Evolutionary conservation across 345 rosid species (phyloP), one percentile per base, ranked within the genome.

Genomic region (Theobroma cacao): DNA sequence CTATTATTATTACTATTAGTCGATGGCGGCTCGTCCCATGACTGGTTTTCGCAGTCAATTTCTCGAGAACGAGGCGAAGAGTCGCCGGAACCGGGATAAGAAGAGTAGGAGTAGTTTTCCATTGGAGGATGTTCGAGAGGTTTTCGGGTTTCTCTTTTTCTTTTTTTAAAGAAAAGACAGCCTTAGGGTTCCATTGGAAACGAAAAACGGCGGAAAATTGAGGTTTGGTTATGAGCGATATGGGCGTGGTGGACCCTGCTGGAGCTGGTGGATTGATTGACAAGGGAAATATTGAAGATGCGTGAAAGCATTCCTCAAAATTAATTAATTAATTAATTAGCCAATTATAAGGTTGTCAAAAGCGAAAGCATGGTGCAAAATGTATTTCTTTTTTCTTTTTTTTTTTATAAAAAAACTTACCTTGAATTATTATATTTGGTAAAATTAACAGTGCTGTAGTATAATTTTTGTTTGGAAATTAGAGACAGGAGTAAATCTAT

Each of bases 1-100:
- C n/a, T n/a, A 36, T 47, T 60, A 80, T 80, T 81, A 77, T n/a
- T 69, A 36, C 81, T 24, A 48, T 41, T 62, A 30, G 22, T 33
- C 26, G 80, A 56, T n/a, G 78, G 82, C 36, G 82, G 82, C 62
- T 82, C 88, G 30, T 91, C 91, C 87, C 88, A 89, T 2, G 91
- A 84, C 72, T 86, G 85, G 60, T 75, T 81, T 47, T 89, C 94
- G 75, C 72, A 55, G 76, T 91, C 94, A 50, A 89, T 81, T 41
- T 91, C 95, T 14, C 91, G 87, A 47, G 88, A 89, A 71, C 83
- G 89, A 18, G 91, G 92, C 5, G 91, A 91, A 24, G 94, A 91
- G 72, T 85, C 78, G 81, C 84, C 84, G 62, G 92, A 91, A 41
- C 87, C 93, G 0, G 95, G 87, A 82, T 86, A 91, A 33, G 87